These are phyloP conservation scores for Solanum aculeatissimum DNA, from an alignment of 305 asterid genomes.

Conservation along the genomic window DNA sequence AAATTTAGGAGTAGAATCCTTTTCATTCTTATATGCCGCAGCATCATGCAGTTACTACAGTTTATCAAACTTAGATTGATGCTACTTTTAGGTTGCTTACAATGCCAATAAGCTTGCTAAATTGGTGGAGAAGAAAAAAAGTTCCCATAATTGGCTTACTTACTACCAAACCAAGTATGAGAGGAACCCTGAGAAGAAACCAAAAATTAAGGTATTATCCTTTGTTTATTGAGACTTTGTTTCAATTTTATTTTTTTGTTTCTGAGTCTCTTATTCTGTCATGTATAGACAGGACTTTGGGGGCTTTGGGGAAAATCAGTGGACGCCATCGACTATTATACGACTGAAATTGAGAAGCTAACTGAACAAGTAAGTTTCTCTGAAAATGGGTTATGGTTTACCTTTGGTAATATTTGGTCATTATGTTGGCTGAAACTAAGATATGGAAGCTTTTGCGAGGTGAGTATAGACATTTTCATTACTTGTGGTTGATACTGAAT, in stretches of 20 bases:
- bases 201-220: conserved; percentile 58
- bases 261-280: conserved; percentile 1
- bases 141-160: conserved; percentile 62
- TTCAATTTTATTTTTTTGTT: neutral
- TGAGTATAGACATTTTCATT: neutral
- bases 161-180: conserved; percentile 79
- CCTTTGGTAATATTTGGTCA: neutral
- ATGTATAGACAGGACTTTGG: conserved; percentile 37
- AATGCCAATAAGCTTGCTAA: conserved; percentile 66
- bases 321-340: conserved; percentile 31
- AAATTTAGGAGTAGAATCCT: neutral
- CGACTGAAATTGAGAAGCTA: conserved; percentile 24
- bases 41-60: neutral
- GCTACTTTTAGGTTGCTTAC: conserved; percentile 47
- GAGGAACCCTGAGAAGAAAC: conserved; percentile 59
- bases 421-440: neutral
- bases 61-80: conserved; percentile 1
- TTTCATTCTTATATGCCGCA: neutral
- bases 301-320: conserved; percentile 33
- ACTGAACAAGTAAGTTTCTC: conserved; percentile 18
- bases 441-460: neutral
- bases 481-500: neutral
- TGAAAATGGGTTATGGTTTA: neutral
- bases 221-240: neutral
- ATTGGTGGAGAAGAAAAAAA: conserved; percentile 71